Percentiles rank a stretch among this genome's conserved stretches.
Evolutionary conservation across 352 stramenopile species (phyloP).

Genomic region (Phytopythium sindhum): DNA sequence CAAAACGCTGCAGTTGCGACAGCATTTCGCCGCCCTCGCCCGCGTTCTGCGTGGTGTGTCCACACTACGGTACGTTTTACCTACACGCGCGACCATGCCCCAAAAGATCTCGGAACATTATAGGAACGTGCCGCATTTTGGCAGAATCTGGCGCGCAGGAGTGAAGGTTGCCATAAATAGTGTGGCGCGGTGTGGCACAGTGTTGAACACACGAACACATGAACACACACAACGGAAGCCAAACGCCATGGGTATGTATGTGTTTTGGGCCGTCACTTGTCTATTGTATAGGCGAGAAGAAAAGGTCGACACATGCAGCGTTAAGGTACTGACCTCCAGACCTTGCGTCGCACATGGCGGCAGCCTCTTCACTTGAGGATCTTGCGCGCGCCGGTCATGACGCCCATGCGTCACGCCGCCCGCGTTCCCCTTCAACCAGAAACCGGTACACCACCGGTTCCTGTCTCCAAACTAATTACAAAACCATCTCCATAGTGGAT

Average conservation of each 20-base stretch:
- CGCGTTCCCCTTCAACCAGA: background rate
- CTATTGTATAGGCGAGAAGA: too few relatives aligned
- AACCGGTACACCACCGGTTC: background rate
- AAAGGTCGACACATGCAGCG: too few relatives aligned
- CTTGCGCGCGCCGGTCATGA: background rate
- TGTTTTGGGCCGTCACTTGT: too few relatives aligned
- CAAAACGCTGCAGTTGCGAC: background rate
- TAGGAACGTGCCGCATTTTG: background rate
- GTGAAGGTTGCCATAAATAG: background rate
- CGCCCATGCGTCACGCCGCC: background rate
- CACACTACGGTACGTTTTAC: background rate
- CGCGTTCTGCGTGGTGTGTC: background rate
- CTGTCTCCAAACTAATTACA: background rate
- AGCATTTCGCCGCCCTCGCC: background rate
- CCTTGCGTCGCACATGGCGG: background rate
- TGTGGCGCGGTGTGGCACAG: background rate
- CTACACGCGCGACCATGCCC: background rate
- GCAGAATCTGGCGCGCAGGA: background rate
- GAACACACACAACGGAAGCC: too few relatives aligned
- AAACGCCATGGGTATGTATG: too few relatives aligned
- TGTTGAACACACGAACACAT: background rate
- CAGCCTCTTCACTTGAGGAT: too few relatives aligned
- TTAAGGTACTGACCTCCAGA: too few relatives aligned
- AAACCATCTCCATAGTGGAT: background rate
- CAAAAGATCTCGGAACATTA: constrained; percentile 1